Conservation (phyloP, 495 filamentous ascomycete genomes). For the Neurospora tetraspora region DNA sequence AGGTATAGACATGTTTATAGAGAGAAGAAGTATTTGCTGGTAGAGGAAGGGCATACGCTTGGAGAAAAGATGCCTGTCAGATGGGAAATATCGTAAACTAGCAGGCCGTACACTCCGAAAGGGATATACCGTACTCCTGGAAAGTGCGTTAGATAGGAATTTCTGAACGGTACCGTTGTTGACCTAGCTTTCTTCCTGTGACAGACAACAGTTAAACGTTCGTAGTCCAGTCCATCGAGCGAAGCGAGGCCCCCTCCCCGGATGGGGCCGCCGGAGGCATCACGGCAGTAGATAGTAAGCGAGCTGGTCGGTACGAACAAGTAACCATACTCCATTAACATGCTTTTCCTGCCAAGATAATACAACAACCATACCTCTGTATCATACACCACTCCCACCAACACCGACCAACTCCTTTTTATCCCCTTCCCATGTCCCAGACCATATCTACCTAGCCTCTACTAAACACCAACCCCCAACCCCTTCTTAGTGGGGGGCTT, state of each 20-base stretch:
- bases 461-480: background rate
- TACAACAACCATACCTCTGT: background rate
- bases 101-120: too few relatives aligned
- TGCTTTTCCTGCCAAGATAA: background rate
- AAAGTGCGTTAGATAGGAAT: too few relatives aligned
- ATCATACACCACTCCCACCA: background rate
- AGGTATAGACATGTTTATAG: too few relatives aligned
- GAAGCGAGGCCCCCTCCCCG: background rate
- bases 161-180: too few relatives aligned
- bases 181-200: too few relatives aligned
- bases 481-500: constrained; percentile 7
- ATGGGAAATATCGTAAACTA: too few relatives aligned
- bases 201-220: too few relatives aligned
- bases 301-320: background rate
- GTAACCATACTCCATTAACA: background rate
- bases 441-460: background rate
- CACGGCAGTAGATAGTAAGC: background rate
- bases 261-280: background rate
- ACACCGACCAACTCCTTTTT: background rate
- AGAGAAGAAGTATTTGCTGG: too few relatives aligned
- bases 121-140: too few relatives aligned
- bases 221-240: background rate
- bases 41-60: too few relatives aligned
- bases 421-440: background rate
- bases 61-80: too few relatives aligned